phyloP scores from a whole-genome alignment of 2,329 filamentous ascomycete species.

The Cytospora piceicola region DNA sequence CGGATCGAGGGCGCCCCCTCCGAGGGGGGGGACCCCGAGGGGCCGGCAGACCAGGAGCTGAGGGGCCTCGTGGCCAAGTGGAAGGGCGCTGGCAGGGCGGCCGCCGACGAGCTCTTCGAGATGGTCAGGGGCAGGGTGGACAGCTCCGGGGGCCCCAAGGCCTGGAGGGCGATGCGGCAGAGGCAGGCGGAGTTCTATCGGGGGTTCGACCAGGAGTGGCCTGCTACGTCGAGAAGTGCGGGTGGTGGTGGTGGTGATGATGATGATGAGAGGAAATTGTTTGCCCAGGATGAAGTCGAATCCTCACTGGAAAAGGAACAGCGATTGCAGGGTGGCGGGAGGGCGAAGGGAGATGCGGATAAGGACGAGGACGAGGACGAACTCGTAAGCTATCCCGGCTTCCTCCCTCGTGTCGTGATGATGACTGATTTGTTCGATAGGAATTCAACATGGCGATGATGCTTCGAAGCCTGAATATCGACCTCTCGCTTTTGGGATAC shows the following conservation, averaged over 20 bases:
- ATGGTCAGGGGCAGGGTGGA: slow-evolving; percentile 30
- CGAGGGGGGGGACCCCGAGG: slow-evolving; percentile 26
- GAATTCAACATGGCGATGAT: slow-evolving; percentile 26
- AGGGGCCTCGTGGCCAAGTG: slow-evolving; percentile 61
- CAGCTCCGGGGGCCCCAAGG: slow-evolving; percentile 21
- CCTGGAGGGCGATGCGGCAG: slow-evolving; percentile 27
- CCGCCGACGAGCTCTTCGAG: slow-evolving; percentile 55
- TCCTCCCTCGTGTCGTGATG: background rate
- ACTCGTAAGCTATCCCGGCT: background rate
- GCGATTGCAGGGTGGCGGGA: background rate
- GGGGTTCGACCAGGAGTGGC: slow-evolving; percentile 20
- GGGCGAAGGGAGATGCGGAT: background rate
- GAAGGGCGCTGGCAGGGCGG: slow-evolving; percentile 61
- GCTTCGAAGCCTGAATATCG: slow-evolving; percentile 29
- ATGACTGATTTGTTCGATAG: slow-evolving; percentile 15
- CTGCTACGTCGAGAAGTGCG: background rate
- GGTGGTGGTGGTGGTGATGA: background rate
- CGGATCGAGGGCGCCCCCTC: slow-evolving; percentile 47
- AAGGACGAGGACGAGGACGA: slow-evolving; percentile 16
- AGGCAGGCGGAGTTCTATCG: slow-evolving; percentile 28
- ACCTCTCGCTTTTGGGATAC: slow-evolving; percentile 24
- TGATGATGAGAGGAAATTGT: background rate
- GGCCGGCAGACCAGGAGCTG: slow-evolving; percentile 56
- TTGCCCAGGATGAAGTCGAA: background rate
- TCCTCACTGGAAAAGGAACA: background rate